Percentiles rank a stretch among this genome's conserved stretches.
phyloP scores from a whole-genome alignment of 345 rosid genomes.

The Eucalyptus sp. region DNA sequence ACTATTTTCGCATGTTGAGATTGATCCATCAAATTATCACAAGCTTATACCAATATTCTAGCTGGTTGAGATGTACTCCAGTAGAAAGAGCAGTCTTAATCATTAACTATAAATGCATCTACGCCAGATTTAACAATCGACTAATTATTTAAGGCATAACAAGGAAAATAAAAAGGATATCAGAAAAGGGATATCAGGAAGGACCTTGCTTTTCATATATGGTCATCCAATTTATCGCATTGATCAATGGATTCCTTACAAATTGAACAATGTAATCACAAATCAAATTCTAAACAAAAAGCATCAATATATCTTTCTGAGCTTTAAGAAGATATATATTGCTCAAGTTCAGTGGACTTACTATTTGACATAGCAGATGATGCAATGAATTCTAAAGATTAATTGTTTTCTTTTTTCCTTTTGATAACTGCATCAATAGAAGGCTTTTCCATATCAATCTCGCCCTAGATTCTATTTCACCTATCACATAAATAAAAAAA shows the following conservation, averaged over 20 bases:
- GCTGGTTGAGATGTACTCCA: background rate
- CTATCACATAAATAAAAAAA: background rate
- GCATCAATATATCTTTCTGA: background rate
- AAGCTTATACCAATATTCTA: background rate
- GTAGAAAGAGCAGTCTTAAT: background rate
- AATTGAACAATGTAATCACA: background rate
- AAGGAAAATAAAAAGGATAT: background rate
- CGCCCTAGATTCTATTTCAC: background rate
- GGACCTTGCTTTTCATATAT: background rate
- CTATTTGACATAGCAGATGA: background rate
- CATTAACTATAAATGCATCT: background rate
- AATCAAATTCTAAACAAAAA: background rate
- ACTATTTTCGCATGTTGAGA: background rate
- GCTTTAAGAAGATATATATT: background rate
- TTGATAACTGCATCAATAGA: background rate
- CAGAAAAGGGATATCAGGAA: background rate
- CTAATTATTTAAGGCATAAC: background rate
- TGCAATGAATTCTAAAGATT: background rate
- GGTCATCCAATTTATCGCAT: background rate
- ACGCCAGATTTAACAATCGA: background rate
- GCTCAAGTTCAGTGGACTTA: background rate
- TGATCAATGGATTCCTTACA: background rate
- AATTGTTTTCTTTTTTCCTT: background rate
- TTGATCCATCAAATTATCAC: background rate
- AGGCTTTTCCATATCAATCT: background rate